phyloP scores from a whole-genome alignment of 2,329 filamentous ascomycete species.

The Botryotinia calthae region DNA sequence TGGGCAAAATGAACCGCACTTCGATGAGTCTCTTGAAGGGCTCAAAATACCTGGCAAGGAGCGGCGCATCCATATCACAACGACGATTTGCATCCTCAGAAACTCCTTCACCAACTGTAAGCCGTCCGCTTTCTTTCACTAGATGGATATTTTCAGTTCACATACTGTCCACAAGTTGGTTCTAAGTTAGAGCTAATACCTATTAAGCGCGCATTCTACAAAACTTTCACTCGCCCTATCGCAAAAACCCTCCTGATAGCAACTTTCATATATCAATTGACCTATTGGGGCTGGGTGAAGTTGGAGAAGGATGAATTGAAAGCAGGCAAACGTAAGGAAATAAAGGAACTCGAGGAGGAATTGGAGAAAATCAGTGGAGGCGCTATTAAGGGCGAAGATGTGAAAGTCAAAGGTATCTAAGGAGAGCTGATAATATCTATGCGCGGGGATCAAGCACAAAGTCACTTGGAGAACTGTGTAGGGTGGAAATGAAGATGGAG shows the following conservation, averaged over 20 bases:
- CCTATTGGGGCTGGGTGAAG: conserved; percentile 72
- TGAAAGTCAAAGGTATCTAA: conserved; percentile 17
- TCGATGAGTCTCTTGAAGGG: conserved; percentile 1
- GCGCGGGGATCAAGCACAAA: not conserved
- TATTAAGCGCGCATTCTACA: conserved; percentile 65
- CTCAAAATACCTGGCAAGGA: conserved; percentile 3
- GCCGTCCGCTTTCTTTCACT: not conserved
- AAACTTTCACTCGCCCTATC: conserved; percentile 69
- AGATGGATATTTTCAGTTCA: not conserved
- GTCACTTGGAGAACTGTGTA: not conserved
- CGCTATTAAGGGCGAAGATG: conserved; percentile 16
- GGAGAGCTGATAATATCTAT: not conserved
- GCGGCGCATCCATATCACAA: not conserved
- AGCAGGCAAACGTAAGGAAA: conserved; percentile 45
- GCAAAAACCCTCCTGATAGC: conserved; percentile 72
- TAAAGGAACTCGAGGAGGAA: conserved; percentile 17
- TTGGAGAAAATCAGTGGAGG: conserved; percentile 16
- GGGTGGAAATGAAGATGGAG: not conserved
- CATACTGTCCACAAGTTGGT: not conserved
- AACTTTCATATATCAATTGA: conserved; percentile 74
- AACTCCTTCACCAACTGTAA: conserved; percentile 18
- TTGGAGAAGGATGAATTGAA: conserved; percentile 70
- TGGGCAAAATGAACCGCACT: conserved; percentile 10
- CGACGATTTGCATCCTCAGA: conserved; percentile 14
- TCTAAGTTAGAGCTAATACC: not conserved